Conservation (phyloP, 768 basidiomycete species). For the Suillus alpinus region DNA sequence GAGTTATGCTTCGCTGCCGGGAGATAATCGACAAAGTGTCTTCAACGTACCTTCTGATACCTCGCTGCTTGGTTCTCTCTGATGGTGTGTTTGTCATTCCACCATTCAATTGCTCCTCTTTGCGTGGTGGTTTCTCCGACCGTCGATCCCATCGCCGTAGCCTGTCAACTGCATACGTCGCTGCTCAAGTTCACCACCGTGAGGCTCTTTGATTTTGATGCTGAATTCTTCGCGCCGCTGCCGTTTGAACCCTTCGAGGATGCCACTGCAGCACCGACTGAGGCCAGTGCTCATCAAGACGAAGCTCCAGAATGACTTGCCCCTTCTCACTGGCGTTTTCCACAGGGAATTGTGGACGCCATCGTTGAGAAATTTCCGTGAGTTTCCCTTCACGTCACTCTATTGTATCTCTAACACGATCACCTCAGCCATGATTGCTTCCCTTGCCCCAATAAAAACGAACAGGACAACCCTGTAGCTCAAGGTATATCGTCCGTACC, state of each 20-base stretch:
- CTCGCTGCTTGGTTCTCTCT: conserved; percentile 93
- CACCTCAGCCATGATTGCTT: conserved; percentile 11
- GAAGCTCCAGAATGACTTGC: conserved; percentile 7
- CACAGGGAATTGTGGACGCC: conserved; percentile 22
- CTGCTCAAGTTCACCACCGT: not conserved
- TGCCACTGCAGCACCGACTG: not conserved
- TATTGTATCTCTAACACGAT: not conserved
- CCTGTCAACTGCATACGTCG: not conserved
- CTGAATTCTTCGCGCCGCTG: not conserved
- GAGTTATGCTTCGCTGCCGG: conserved; percentile 66
- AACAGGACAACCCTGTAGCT: not conserved
- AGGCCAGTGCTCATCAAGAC: not conserved
- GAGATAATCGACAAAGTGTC: conserved; percentile 72
- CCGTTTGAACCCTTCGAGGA: not conserved
- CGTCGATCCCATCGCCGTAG: not conserved
- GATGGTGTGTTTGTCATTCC: conserved; percentile 56
- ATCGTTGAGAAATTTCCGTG: conserved; percentile 18
- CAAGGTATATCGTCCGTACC: conserved; percentile 4
- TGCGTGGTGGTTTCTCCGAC: not conserved
- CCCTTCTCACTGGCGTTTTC: not conserved
- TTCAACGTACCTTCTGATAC: conserved; percentile 85
- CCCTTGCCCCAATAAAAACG: not conserved
- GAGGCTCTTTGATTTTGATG: not conserved
- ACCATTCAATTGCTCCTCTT: not conserved
- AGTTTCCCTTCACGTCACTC: conserved; percentile 7